These are phyloP conservation scores for Pleurotus tuoliensis DNA, from an alignment of 768 basidiomycete genomes.

Conservation along the genomic window DNA sequence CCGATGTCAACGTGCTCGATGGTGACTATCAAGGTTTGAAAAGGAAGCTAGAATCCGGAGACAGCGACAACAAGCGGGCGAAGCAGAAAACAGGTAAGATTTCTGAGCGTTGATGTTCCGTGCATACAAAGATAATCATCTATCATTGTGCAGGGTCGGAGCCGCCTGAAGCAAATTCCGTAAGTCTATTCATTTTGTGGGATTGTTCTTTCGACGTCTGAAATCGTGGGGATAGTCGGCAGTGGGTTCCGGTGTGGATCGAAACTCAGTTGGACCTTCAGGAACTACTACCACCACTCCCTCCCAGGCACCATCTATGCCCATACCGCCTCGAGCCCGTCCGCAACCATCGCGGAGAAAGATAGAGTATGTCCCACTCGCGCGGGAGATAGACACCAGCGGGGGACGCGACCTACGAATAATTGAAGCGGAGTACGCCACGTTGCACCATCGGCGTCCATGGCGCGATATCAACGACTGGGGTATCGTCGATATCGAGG, in stretches of 20 bases:
- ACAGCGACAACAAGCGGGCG: slow-evolving; percentile 63
- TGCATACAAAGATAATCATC: not conserved
- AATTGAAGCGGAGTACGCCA: slow-evolving; percentile 59
- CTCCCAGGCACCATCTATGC: slow-evolving; percentile 26
- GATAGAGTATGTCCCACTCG: slow-evolving; percentile 84
- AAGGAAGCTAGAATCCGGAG: slow-evolving; percentile 66
- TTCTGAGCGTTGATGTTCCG: slow-evolving; percentile 8
- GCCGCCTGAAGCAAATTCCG: slow-evolving; percentile 40
- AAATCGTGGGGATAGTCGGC: slow-evolving; percentile 6
- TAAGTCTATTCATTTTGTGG: slow-evolving; percentile 26
- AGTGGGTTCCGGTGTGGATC: slow-evolving; percentile 21
- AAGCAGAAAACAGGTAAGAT: slow-evolving; percentile 69
- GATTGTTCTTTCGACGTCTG: not conserved
- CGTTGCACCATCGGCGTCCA: slow-evolving; percentile 48
- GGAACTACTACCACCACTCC: slow-evolving; percentile 15
- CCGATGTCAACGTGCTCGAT: slow-evolving; percentile 45
- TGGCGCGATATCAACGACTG: slow-evolving; percentile 79
- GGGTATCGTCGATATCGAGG: slow-evolving; percentile 87
- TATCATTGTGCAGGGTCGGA: slow-evolving; percentile 29
- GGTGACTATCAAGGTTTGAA: slow-evolving; percentile 65
- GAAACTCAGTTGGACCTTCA: slow-evolving; percentile 20
- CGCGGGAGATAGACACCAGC: slow-evolving; percentile 67
- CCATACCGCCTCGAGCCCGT: slow-evolving; percentile 32
- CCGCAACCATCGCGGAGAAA: slow-evolving; percentile 65
- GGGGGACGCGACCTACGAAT: slow-evolving; percentile 78